phyloP scores from a whole-genome alignment of 805 yeast species.

The Myxozyma vanderwaltii region DNA sequence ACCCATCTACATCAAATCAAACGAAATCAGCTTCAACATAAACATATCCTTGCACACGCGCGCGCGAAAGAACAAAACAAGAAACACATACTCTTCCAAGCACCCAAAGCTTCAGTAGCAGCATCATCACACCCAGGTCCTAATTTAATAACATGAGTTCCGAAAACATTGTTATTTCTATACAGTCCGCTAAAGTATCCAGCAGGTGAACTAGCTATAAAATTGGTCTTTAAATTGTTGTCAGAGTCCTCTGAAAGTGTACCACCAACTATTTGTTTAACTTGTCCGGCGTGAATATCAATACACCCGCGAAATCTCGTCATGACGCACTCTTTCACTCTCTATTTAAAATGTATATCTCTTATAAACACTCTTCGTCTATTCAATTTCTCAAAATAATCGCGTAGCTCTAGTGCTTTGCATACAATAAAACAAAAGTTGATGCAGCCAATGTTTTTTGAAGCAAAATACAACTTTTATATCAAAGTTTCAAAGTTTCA shows the following conservation, averaged over 20 bases:
- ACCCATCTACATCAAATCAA: conserved; percentile 40
- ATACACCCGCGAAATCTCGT: conserved; percentile 82
- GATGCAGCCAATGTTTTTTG: too few species aligned
- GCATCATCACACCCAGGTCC: conserved; percentile 84
- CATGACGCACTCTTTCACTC: too few species aligned
- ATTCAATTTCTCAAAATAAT: too few species aligned
- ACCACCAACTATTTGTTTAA: conserved; percentile 96
- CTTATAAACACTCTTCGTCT: too few species aligned
- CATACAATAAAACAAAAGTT: too few species aligned
- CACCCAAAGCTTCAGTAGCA: conserved; percentile 69
- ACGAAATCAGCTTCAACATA: not conserved
- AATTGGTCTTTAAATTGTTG: conserved; percentile 64
- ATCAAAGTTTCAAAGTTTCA: too few species aligned
- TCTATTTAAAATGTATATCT: too few species aligned
- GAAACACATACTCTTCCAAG: conserved; percentile 60
- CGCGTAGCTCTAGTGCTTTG: too few species aligned
- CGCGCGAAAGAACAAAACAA: not conserved
- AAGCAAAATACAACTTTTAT: too few species aligned
- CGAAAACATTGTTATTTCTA: conserved; percentile 55
- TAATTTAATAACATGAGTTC: conserved; percentile 91
- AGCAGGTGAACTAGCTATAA: conserved; percentile 73
- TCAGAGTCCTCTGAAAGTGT: conserved; percentile 62
- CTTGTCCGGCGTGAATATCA: conserved; percentile 92
- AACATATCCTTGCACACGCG: not conserved
- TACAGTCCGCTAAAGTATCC: conserved; percentile 75